These are phyloP conservation scores for Xylariaceae sp. DNA, from an alignment of 2,329 filamentous ascomycete genomes.

Conservation along the genomic window DNA sequence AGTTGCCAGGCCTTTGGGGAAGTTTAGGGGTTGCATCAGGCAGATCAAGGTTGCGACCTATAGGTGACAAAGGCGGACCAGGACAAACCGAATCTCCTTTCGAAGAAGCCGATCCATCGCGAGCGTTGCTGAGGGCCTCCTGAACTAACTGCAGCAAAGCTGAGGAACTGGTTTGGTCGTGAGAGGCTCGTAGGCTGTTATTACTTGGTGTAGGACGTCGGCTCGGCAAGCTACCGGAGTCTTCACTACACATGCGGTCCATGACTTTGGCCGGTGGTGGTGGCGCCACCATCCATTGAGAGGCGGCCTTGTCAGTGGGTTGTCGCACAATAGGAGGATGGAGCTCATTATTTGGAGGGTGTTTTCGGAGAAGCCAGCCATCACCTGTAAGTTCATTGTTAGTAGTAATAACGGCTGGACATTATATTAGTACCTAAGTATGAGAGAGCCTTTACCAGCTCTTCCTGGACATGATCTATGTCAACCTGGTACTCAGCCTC, in stretches of 20 bases:
- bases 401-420: slow-evolving; percentile 41
- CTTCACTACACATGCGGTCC: slow-evolving; percentile 71
- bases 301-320: slow-evolving; percentile 65
- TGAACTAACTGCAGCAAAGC: not conserved
- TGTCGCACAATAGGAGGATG: slow-evolving; percentile 81
- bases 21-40: not conserved
- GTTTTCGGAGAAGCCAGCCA: slow-evolving; percentile 57
- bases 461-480: not conserved
- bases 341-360: slow-evolving; percentile 78
- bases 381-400: slow-evolving; percentile 48
- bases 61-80: not conserved
- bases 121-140: not conserved
- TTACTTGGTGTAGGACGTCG: slow-evolving; percentile 38
- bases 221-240: slow-evolving; percentile 49
- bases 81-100: not conserved
- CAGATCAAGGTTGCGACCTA: not conserved
- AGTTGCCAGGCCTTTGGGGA: not conserved
- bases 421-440: slow-evolving; percentile 54
- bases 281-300: slow-evolving; percentile 88
- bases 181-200: slow-evolving; percentile 30
- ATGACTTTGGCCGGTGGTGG: slow-evolving; percentile 87
- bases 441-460: slow-evolving; percentile 54
- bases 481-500: slow-evolving; percentile 50
- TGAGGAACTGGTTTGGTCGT: not conserved
- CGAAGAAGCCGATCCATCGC: not conserved